Evolutionary conservation across 1,284 basidiomycete species (phyloP), one percentile per base, ranked within the genome.

Genomic region (Agaricales sp.): DNA sequence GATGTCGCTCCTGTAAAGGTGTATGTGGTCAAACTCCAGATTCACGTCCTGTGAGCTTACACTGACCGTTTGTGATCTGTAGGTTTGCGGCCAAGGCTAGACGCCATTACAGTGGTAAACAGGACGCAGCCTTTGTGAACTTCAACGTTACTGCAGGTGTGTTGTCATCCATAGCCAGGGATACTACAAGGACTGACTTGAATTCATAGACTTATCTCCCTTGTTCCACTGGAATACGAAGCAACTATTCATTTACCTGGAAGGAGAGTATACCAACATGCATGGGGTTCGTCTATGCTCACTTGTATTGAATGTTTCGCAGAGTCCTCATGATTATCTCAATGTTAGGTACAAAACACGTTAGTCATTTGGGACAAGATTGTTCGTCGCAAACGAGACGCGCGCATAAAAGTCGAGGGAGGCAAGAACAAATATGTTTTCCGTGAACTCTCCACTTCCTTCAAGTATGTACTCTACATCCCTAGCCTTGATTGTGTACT

Each of bases 151-250:
- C 75, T 47, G 83, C 87, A 50, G 88, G 88, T 85, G 55, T 52
- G 76, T 61, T n/a, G n/a, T n/a, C n/a, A n/a, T n/a, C n/a, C n/a
- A n/a, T n/a, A n/a, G n/a, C n/a, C n/a, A n/a, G n/a, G n/a, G n/a
- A n/a, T n/a, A n/a, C n/a, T n/a, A n/a, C n/a, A n/a, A n/a, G n/a
- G n/a, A n/a, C 25, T 49, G 39, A 18, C 45, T 16, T 44, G 45
- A 2, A 20, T 44, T 45, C 45, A 52, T 58, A 87, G 92, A 95
- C 65, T 68, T 94, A 12, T 69, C 74, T 11, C 77, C 88, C 2
- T 69, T 95, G 16, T 95, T 94, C 67, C 74, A 91, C 63, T 95
- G 92, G 90, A 95, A 95, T 63, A 95, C 92, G 11, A 95, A 95
- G 64, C 92, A 95, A 61, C 63, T 95, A 14, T 94, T 95, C 61